Evolutionary conservation across 2,329 filamentous ascomycete genomes (phyloP).

Genomic region (Ophiostoma ips): DNA sequence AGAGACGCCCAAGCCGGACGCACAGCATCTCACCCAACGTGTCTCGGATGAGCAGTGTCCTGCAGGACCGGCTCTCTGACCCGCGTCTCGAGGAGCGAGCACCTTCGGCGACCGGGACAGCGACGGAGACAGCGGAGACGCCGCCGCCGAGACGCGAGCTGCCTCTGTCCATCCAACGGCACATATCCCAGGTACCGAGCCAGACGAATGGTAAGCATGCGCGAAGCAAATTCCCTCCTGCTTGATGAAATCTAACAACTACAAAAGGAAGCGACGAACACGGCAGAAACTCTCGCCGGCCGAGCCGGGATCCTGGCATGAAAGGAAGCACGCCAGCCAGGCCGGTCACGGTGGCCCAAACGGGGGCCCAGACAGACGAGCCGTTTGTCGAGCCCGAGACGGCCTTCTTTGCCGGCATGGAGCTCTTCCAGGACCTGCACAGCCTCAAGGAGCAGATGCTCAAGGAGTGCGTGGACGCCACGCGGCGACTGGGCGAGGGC

Average conservation of each 20-base stretch:
- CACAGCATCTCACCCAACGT: not conserved
- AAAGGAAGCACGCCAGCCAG: not conserved
- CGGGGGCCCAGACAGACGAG: slow-evolving; percentile 7
- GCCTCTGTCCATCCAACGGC: slow-evolving; percentile 6
- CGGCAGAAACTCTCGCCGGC: not conserved
- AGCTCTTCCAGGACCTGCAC: slow-evolving; percentile 3
- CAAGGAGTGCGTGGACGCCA: slow-evolving; percentile 8
- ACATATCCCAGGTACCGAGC: slow-evolving; percentile 8
- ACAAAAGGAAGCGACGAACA: not conserved
- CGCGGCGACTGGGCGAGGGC: not conserved
- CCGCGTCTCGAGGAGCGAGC: not conserved
- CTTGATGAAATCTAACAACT: not conserved
- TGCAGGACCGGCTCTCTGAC: not conserved
- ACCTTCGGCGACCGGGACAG: not conserved
- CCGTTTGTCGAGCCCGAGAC: not conserved
- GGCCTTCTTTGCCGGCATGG: slow-evolving; percentile 2
- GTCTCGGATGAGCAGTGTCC: not conserved
- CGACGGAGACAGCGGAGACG: not conserved
- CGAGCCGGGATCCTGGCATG: not conserved
- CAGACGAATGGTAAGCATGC: not conserved
- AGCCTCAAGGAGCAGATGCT: slow-evolving; percentile 6
- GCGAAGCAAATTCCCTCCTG: not conserved
- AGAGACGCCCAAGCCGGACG: not conserved
- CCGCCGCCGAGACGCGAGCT: slow-evolving; percentile 12
- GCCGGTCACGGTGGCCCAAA: not conserved